Percentiles rank a stretch among this genome's conserved stretches.
Conservation (phyloP, 108 stramenopile species). For the Skeletonema grethae region DNA sequence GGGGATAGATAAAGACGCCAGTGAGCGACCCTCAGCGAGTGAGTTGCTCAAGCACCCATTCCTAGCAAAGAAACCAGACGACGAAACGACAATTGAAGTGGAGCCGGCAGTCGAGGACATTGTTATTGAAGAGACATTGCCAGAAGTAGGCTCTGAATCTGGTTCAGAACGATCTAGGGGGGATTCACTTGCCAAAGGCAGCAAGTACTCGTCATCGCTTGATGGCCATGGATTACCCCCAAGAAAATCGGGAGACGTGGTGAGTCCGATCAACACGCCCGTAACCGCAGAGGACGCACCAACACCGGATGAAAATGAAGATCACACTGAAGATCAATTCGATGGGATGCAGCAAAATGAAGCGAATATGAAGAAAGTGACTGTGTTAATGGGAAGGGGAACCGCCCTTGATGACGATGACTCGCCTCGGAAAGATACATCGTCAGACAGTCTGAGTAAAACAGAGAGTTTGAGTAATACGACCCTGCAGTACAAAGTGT, state of each 20-base stretch:
- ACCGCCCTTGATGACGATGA: slow-evolving; percentile 65
- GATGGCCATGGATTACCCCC: slow-evolving; percentile 34
- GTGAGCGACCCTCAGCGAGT: slow-evolving; percentile 67
- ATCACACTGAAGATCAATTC: slow-evolving; percentile 66
- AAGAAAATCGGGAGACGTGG: slow-evolving; percentile 11
- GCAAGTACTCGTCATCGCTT: slow-evolving; percentile 22
- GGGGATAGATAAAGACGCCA: slow-evolving; percentile 71
- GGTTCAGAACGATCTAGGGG: slow-evolving; percentile 30
- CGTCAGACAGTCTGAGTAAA: slow-evolving; percentile 1
- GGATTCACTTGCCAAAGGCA: neutral
- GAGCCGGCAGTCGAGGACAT: slow-evolving; percentile 73
- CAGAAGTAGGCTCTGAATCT: slow-evolving; percentile 38
- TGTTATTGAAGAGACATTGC: slow-evolving; percentile 51
- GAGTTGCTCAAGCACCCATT: slow-evolving; percentile 83
- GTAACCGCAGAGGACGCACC: slow-evolving; percentile 20
- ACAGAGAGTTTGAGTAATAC: slow-evolving; percentile 10
- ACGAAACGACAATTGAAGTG: slow-evolving; percentile 81
- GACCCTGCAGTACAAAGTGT: slow-evolving; percentile 60
- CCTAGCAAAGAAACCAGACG: slow-evolving; percentile 66
- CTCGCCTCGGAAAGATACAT: slow-evolving; percentile 21
- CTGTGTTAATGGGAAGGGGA: slow-evolving; percentile 86
- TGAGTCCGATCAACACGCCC: slow-evolving; percentile 8
- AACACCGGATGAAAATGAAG: slow-evolving; percentile 9
- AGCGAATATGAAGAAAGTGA: slow-evolving; percentile 81
- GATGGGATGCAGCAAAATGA: slow-evolving; percentile 90